Base-by-base conservation (phyloP, 768 basidiomycete genomes). In the Clitopilus hobsonii region DNA sequence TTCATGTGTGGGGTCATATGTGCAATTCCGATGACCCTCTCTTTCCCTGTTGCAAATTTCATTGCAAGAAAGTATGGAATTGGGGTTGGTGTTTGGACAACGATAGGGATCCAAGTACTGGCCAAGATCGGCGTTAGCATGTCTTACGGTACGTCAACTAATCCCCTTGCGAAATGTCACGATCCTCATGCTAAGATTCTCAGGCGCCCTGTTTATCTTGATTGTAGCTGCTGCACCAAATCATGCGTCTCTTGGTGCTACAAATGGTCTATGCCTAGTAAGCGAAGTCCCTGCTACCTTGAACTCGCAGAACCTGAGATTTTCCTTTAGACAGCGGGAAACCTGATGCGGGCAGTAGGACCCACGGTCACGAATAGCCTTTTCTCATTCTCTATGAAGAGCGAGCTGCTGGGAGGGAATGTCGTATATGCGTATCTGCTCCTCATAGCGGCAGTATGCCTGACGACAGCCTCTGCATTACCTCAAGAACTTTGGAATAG, bases 351-450 rank as follows among this genome's bases (percentile, higher is more conserved):
- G 27, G 71, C 81, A 0, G 61, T 84, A 6, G 81, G 80, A 1
- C 85, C 84, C 0, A 71, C 80, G 11, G 59, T 77, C n/a, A 75
- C 83, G 6, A 77, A 81, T 2, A 83, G 84, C 1, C 65, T 86
- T 16, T 86, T 83, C 59, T 79, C 85, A 0, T 58, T 81, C 0
- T 83, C 82, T 0, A 49, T 79, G 8, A 66, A 83, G 55, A 63
- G 62, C 32, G 69, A 76, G 29, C 67, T 82, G 38, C 61, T 73
- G 0, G 77, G 78, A 0, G 82, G 82, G 1, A 71, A 76, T 51
- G 61, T 78, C 55, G 74, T 75, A 1, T 78, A 74, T 61, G 61
- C 70, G 20, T 41, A 76, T 16, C 59, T 78, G 14, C 54, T 74
- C 18, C 10, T 16, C 1, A 16, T 51, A 16, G 26, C 24, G 5